Evolutionary conservation across 768 basidiomycete species (phyloP).

Genomic region (Hebeloma cylindrosporum): DNA sequence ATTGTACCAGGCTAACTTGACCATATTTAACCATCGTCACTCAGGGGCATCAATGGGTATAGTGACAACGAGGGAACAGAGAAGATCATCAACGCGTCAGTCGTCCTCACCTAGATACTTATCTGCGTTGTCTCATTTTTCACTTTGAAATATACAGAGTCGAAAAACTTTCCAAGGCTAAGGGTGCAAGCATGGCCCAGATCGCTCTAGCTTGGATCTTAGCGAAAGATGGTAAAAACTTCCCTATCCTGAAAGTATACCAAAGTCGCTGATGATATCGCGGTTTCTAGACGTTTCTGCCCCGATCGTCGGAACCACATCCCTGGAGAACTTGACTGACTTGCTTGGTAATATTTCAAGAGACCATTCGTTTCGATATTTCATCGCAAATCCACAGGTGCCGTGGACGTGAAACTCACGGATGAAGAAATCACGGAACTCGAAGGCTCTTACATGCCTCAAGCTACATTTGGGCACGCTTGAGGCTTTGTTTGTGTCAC

Average conservation of each 20-base stretch:
- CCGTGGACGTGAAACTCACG: slow-evolving; percentile 25
- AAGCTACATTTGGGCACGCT: slow-evolving; percentile 22
- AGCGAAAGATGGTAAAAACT: slow-evolving; percentile 36
- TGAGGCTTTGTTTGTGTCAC: too few relatives aligned
- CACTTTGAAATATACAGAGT: slow-evolving; percentile 36
- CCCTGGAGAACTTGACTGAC: slow-evolving; percentile 50
- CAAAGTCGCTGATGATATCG: background rate
- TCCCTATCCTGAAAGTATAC: background rate
- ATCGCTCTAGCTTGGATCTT: slow-evolving; percentile 54
- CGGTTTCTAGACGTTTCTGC: slow-evolving; percentile 43
- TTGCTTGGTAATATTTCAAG: slow-evolving; percentile 37
- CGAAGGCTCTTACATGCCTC: slow-evolving; percentile 24
- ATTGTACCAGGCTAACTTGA: background rate
- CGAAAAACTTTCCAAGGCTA: slow-evolving; percentile 53
- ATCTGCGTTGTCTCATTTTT: background rate
- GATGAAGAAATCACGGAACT: slow-evolving; percentile 30
- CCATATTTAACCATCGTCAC: background rate
- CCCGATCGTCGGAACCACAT: slow-evolving; percentile 59
- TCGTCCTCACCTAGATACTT: background rate
- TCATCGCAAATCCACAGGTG: slow-evolving; percentile 14
- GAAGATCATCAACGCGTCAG: slow-evolving; percentile 41
- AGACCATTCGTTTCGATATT: background rate
- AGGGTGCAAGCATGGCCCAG: slow-evolving; percentile 56
- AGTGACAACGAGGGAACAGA: slow-evolving; percentile 24
- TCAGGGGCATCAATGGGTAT: slow-evolving; percentile 26